These are phyloP conservation scores for Cercophora sp. DNA, from an alignment of 495 filamentous ascomycete species.

Conservation along the genomic window DNA sequence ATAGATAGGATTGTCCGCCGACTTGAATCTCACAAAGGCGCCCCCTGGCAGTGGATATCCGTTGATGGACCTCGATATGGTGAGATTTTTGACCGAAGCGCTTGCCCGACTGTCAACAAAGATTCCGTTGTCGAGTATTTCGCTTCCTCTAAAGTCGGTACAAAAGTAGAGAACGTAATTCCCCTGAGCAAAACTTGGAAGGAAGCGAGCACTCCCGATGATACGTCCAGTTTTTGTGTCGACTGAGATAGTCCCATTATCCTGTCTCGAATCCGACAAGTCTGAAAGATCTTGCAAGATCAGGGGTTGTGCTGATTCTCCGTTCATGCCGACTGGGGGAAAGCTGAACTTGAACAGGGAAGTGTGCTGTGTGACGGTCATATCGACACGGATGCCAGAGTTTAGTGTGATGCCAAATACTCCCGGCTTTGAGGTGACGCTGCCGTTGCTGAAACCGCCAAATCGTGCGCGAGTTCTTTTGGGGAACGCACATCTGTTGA, in stretches of 20 bases:
- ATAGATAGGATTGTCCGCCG: conserved; percentile 44
- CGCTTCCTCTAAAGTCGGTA: conserved; percentile 64
- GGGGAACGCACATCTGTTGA: conserved; percentile 61
- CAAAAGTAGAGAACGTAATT: conserved; percentile 60
- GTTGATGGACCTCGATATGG: conserved; percentile 57
- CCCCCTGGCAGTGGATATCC: conserved; percentile 64
- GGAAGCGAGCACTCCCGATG: conserved; percentile 60
- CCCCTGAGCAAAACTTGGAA: conserved; percentile 67
- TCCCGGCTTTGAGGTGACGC: conserved; percentile 58
- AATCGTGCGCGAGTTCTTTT: conserved; percentile 36
- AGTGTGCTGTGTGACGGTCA: conserved; percentile 62
- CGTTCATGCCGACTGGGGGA: conserved; percentile 32
- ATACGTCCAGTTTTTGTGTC: conserved; percentile 55
- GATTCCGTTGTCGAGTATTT: conserved; percentile 59
- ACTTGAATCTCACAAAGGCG: conserved; percentile 48
- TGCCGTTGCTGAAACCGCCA: conserved; percentile 43
- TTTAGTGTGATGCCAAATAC: conserved; percentile 61
- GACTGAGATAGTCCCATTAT: conserved; percentile 56
- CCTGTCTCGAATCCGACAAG: conserved; percentile 57
- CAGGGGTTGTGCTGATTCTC: conserved; percentile 50
- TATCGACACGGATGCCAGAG: conserved; percentile 58
- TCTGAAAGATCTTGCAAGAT: conserved; percentile 65
- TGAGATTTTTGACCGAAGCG: conserved; percentile 49
- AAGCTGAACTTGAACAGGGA: conserved; percentile 70
- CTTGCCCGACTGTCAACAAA: conserved; percentile 59